phyloP scores from a whole-genome alignment of 2,329 filamentous ascomycete species.

The Xylaria digitata region DNA sequence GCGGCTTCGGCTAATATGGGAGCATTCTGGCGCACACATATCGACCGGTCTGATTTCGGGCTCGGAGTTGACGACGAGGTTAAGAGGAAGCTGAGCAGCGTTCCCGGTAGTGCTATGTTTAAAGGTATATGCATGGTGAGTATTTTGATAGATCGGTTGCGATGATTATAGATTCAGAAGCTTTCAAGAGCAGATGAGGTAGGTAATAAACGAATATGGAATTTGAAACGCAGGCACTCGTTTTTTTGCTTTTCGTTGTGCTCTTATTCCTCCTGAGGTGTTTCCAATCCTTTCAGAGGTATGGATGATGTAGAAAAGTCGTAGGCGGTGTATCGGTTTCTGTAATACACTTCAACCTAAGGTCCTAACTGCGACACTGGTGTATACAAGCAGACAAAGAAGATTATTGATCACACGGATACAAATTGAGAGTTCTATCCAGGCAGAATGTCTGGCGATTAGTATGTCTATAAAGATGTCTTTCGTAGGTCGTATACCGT shows the following conservation, averaged over 20 bases:
- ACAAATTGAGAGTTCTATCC: not conserved
- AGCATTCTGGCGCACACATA: slow-evolving; percentile 57
- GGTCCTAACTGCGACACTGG: not conserved
- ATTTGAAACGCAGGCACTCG: not conserved
- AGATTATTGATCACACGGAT: not conserved
- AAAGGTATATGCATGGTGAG: slow-evolving; percentile 37
- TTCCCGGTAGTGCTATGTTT: slow-evolving; percentile 38
- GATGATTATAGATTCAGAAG: not conserved
- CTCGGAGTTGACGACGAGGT: slow-evolving; percentile 46
- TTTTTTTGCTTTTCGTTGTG: not conserved
- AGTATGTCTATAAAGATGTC: slow-evolving; percentile 9
- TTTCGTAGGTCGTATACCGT: slow-evolving; percentile 1
- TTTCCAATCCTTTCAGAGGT: slow-evolving; percentile 1
- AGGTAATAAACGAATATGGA: slow-evolving; percentile 11
- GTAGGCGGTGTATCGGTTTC: slow-evolving; percentile 8
- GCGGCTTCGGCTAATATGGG: slow-evolving; percentile 55
- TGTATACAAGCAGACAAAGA: slow-evolving; percentile 10
- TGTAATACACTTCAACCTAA: slow-evolving; percentile 10
- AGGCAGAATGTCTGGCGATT: slow-evolving; percentile 1
- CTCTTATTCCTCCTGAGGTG: slow-evolving; percentile 5
- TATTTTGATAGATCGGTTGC: not conserved
- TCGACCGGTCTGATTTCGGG: slow-evolving; percentile 44
- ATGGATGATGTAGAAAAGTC: not conserved
- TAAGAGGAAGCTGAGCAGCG: slow-evolving; percentile 52
- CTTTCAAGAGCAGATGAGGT: not conserved